Base-by-base conservation (phyloP, 2,329 filamentous ascomycete genomes). In the Colletotrichum sp. region DNA sequence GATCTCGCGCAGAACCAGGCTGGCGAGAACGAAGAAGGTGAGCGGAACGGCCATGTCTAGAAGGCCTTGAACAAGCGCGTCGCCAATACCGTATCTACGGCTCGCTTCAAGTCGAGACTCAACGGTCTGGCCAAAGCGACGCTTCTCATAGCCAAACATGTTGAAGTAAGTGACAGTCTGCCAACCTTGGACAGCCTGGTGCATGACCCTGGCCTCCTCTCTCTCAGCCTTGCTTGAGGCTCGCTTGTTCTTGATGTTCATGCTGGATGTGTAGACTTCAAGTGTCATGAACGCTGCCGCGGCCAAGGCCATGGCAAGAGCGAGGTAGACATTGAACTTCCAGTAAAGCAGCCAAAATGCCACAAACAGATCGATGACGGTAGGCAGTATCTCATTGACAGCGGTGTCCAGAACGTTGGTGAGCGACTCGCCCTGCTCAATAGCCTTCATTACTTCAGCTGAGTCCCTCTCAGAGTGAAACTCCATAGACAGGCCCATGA, bases 401-500 rank as follows among this genome's bases (percentile, higher is more conserved):
- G 92, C 83, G 52, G 89, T 89, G 60, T 93, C 90, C 13, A 94
- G 84, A 3, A 95, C 83, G 49, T 90, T 86, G 57, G 90, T 90
- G 15, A 95, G 84, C 3, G 91, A 88, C 55, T 89, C 86, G 1
- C 92, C 93, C 78, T 93, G 92, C 67, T 90, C 87, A n/a, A 95
- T 89, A 5, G 92, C 90, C 77, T 91, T 90, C 81, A 92, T 90
- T 1, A 95, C 86, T 76, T 93, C 91, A 2, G 91, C 92, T 2
- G 91, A 92, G 70, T 90, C 89, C 78, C 93, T 93, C 66, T 89
- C 89, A 21, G 91, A 91, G 80, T 95, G 93, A 71, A 94, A 95
- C 76, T 94, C 92, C 85, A 93, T 93, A 0, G 92, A 93, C 1
- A 95, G 86, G n/a, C 86, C 87, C 88, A 95, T 92, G 39, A 95